phyloP scores from a whole-genome alignment of 139 green algal genomes.

The Volvox africanus region DNA sequence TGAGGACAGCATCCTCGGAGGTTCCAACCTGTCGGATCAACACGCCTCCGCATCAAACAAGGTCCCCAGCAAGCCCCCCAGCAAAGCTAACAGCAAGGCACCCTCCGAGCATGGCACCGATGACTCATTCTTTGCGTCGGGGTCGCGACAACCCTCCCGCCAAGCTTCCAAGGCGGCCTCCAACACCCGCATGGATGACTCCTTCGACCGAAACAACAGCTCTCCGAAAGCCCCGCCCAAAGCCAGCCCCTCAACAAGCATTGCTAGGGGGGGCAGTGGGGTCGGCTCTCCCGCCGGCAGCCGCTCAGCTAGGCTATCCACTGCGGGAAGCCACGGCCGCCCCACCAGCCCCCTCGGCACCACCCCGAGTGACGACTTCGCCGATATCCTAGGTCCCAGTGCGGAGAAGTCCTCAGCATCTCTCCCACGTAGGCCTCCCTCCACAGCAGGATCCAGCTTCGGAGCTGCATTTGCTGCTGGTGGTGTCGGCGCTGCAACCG shows the following conservation, averaged over 20 bases:
- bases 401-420: background rate
- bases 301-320: background rate
- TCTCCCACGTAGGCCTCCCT: background rate
- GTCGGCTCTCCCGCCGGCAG: background rate
- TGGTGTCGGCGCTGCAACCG: background rate
- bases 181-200: background rate
- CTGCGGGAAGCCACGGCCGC: background rate
- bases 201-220: background rate
- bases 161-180: conserved; percentile 2
- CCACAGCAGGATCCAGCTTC: background rate
- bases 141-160: background rate
- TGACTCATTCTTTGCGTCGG: background rate
- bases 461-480: background rate
- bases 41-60: background rate
- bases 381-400: background rate
- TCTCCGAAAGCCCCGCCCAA: background rate
- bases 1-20: background rate
- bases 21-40: background rate
- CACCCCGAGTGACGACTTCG: conserved; percentile 4
- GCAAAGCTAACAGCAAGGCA: background rate
- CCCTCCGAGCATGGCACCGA: background rate
- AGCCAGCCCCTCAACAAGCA: background rate
- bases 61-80: background rate
- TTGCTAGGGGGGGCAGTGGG: background rate
- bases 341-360: background rate